A percentile compares a stretch with the other conserved stretches of the same genome.
Conservation (phyloP, 2,329 filamentous ascomycete genomes). For the Diatrype stigma region DNA sequence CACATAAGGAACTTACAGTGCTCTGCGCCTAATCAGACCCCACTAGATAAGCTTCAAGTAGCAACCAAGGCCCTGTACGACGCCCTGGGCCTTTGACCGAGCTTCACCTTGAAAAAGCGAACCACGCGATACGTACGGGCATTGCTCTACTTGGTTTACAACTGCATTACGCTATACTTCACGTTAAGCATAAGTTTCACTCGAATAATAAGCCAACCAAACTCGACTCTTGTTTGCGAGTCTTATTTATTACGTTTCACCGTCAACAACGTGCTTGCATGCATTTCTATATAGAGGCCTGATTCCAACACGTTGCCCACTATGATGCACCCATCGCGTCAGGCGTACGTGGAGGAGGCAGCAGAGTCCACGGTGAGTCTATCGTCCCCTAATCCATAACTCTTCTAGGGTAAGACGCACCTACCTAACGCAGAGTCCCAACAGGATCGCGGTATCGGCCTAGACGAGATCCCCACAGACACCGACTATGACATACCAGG, state of each 20-base stretch:
- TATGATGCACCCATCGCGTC: constrained; percentile 81
- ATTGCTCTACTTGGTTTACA: no score
- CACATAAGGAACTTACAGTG: no score
- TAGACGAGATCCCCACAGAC: constrained; percentile 55
- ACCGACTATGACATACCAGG: constrained; percentile 79
- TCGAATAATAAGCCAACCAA: no score
- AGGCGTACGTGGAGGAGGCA: constrained; percentile 90
- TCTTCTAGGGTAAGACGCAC: neutral
- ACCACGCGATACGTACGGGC: neutral
- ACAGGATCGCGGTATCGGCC: constrained; percentile 26
- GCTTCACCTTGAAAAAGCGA: neutral
- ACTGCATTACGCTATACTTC: no score
- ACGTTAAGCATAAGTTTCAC: no score
- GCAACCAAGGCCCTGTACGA: no score
- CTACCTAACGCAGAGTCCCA: constrained; percentile 1
- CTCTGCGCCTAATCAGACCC: neutral
- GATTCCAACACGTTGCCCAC: constrained; percentile 23
- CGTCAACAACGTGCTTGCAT: neutral
- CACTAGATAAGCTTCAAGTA: neutral
- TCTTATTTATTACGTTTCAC: no score
- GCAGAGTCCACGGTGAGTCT: constrained; percentile 57
- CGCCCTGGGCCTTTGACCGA: neutral
- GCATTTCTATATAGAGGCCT: neutral
- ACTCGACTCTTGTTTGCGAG: no score
- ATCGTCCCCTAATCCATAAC: constrained; percentile 25